Base-by-base conservation (phyloP, 2,329 filamentous ascomycete genomes). In the Ophiostoma ulmi region DNA sequence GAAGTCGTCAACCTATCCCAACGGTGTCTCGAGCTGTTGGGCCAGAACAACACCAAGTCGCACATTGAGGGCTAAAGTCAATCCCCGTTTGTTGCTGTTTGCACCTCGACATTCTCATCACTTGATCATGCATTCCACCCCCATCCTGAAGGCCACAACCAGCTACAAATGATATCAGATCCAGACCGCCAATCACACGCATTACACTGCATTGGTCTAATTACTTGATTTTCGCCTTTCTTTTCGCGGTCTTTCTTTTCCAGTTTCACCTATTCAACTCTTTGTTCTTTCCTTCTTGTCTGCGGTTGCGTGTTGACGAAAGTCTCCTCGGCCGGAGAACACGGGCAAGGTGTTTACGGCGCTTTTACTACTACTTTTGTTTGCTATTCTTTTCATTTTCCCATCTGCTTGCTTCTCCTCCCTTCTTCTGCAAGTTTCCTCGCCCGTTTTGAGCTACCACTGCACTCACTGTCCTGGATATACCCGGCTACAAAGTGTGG, bases 1-100 rank as follows among this genome's bases (percentile, higher is more conserved):
- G 94, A 98, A 79, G 94, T 97, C 64, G 92, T 97, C 74, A 93
- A 90, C 75, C 87, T 99, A 75, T 94, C 95, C 35, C 91, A 94
- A 77, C 88, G 93, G 75, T 98, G 93, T 78, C 85, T 97, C 58
- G 94, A 97, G 80, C 85, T 97, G 3, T 82, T 97, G 44, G 92
- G 91, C 68, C 91, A 92, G 79, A 86, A 85, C 76, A 88, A 85
- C 76, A 88, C 90, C 41, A 94, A 94, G 80, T 86, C 90, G 67
- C 89, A 96, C 74, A 92, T 95, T 74, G 93, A 97, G 80, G 91
- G 91, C 58, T 95, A 74, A 83, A 39, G n/a, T 3, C n/a, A 5
- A 31, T 22, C 35, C 52, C 17, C 17, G n/a, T 14, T n/a, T 20
- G 31, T n/a, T 7, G 17, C 44, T 48, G 17, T 48, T n/a, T 48